These are phyloP conservation scores for Penicillium sumatraense DNA, from an alignment of 2,329 filamentous ascomycete genomes.

Conservation along the genomic window DNA sequence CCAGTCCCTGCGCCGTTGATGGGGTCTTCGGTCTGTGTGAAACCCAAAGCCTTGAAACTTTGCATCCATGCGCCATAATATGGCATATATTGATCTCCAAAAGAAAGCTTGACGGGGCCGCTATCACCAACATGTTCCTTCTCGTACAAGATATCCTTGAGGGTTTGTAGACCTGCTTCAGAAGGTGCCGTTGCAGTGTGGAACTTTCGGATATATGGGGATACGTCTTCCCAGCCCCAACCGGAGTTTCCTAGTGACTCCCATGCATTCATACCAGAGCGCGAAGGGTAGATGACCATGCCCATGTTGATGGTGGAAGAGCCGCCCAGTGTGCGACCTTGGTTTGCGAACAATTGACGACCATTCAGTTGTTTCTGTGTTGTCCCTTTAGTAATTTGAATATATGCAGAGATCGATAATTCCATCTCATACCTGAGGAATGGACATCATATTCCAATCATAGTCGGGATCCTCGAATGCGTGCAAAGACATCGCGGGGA, in stretches of 20 bases:
- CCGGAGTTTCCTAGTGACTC: conserved; percentile 49
- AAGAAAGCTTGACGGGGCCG: conserved; percentile 13
- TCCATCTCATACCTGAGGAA: background rate
- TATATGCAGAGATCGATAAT: no score
- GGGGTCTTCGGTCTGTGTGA: conserved; percentile 18
- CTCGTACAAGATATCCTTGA: background rate
- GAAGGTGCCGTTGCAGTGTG: conserved; percentile 24
- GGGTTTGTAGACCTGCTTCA: background rate
- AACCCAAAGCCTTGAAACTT: conserved; percentile 18
- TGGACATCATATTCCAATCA: conserved; percentile 22
- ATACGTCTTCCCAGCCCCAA: conserved; percentile 49
- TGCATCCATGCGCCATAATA: conserved; percentile 22
- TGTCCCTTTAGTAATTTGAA: background rate
- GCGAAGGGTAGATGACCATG: conserved; percentile 22
- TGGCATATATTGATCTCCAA: conserved; percentile 21
- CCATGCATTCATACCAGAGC: conserved; percentile 51
- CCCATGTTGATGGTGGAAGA: conserved; percentile 51
- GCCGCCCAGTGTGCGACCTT: conserved; percentile 56
- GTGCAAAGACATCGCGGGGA: conserved; percentile 12
- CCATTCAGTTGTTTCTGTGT: conserved; percentile 37
- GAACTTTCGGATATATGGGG: conserved; percentile 56
- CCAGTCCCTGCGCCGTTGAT: conserved; percentile 17
- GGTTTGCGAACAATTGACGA: conserved; percentile 45
- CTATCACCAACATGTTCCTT: conserved; percentile 8
- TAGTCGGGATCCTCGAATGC: conserved; percentile 18